Conservation (phyloP, 2,329 filamentous ascomycete species). For the Aspergillus sclerotialis region DNA sequence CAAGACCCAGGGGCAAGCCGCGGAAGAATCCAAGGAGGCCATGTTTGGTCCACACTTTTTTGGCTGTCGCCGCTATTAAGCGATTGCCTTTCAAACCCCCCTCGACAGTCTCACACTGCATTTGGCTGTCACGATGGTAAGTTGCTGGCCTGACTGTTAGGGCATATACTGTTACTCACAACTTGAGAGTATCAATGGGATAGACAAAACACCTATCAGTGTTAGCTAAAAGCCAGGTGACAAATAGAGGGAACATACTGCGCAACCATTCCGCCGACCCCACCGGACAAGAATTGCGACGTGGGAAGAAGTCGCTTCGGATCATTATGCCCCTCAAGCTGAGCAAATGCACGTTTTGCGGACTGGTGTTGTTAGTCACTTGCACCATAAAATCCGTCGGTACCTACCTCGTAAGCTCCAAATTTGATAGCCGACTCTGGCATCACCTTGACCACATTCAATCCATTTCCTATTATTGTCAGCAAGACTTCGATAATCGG, state of each 20-base stretch:
- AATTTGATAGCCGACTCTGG: conserved; percentile 98
- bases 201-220: conserved; percentile 74
- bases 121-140: conserved; percentile 47
- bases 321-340: conserved; percentile 81
- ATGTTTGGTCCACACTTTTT: conserved; percentile 76
- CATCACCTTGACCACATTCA: conserved; percentile 98
- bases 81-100: conserved; percentile 77
- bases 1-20: conserved; percentile 83
- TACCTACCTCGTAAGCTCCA: conserved; percentile 82
- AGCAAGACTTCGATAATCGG: conserved; percentile 8
- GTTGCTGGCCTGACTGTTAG: no score
- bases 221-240: conserved; percentile 15
- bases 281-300: conserved; percentile 87
- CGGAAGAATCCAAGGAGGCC: conserved; percentile 76
- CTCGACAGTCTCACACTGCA: conserved; percentile 90
- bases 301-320: conserved; percentile 69
- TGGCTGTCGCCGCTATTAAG: conserved; percentile 73
- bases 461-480: conserved; percentile 66
- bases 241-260: conserved; percentile 52
- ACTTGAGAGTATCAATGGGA: conserved; percentile 65
- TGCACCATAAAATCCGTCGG: conserved; percentile 10
- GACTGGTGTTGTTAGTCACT: conserved; percentile 44
- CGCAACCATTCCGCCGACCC: conserved; percentile 85
- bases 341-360: conserved; percentile 78
- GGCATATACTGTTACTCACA: no score